Evolutionary conservation across 495 filamentous ascomycete genomes (phyloP), one percentile per base, ranked within the genome.

Genomic region (Penicillium goetzii): DNA sequence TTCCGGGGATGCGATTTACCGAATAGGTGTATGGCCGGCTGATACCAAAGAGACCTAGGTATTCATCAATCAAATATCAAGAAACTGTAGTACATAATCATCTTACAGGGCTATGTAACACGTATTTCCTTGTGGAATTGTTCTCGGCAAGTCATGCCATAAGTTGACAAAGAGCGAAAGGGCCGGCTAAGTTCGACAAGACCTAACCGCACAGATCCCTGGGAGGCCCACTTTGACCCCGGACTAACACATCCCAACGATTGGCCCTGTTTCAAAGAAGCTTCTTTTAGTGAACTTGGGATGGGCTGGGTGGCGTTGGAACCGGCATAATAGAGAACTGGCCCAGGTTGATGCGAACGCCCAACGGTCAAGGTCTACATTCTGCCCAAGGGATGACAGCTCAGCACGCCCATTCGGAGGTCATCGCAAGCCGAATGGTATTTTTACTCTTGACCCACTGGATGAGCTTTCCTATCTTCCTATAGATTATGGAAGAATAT

Each of bases 271-370:
- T 71, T 65, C 62, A 65, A 73, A 71, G 64, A 69, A 71, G 66
- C 58, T 72, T 71, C 63, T 67, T 64, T 64, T 40, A 53, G 55
- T 15, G 56, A 17, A 8, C 21, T 62, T 62, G 66, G 61, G 71
- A 66, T 68, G 64, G 62, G 26, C 60, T 68, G 58, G 69, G 64
- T 69, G 69, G 64, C 58, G 69, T 69, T 69, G 65, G 67, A 69
- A 66, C 64, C 63, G 52, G 69, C 19, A 68, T 36, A 41, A 65
- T 69, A 41, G 40, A 60, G 58, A 69, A 59, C 51, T 33, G 32
- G 60, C 45, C 68, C 50, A 63, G 60, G 68, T 61, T n/a, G 59
- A 47, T 63, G 63, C 70, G 65, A 72, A 70, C 70, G 61, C 63
- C 43, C 53, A 63, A 66, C 61, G 47, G 59, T 62, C 56, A 36